These are phyloP conservation scores for Tilletia caries DNA, from an alignment of 1,284 basidiomycete species.

Conservation along the genomic window DNA sequence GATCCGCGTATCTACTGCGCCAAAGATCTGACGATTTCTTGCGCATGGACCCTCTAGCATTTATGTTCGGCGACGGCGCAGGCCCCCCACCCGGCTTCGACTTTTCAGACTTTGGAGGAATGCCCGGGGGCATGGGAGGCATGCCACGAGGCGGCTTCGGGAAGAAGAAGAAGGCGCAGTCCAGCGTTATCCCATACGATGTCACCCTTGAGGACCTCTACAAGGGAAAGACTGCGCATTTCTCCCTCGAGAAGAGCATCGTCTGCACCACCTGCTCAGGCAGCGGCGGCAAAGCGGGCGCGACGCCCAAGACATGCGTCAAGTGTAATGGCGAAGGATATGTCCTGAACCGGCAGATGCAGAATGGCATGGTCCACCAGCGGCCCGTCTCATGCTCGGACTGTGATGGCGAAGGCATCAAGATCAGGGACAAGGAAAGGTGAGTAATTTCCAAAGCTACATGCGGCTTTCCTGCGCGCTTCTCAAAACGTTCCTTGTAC, in stretches of 20 bases:
- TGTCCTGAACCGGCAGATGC: slow-evolving; percentile 59
- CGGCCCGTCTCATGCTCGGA: slow-evolving; percentile 65
- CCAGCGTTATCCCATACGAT: slow-evolving; percentile 65
- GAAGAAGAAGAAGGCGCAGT: slow-evolving; percentile 18
- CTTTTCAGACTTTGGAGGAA: not conserved
- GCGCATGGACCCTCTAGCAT: no score
- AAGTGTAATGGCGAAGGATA: slow-evolving; percentile 81
- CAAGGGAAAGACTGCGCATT: slow-evolving; percentile 81
- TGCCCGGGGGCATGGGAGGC: slow-evolving; percentile 56
- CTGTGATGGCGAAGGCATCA: slow-evolving; percentile 76
- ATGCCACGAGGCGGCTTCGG: slow-evolving; percentile 53
- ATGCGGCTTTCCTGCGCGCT: slow-evolving; percentile 16
- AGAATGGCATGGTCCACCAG: slow-evolving; percentile 56
- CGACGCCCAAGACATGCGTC: slow-evolving; percentile 75
- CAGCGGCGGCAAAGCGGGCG: slow-evolving; percentile 75
- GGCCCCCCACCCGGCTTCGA: slow-evolving; percentile 1
- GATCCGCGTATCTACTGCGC: no score
- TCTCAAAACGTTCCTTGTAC: not conserved
- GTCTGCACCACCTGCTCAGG: slow-evolving; percentile 78
- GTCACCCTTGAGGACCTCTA: slow-evolving; percentile 90
- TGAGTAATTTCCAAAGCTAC: slow-evolving; percentile 52
- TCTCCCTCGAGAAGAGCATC: slow-evolving; percentile 82
- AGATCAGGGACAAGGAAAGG: slow-evolving; percentile 82
- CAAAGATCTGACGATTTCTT: no score
- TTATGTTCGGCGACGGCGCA: slow-evolving; percentile 23